Conservation (phyloP, 2,329 filamentous ascomycete genomes). For the Aspergillus eucalypticola region DNA sequence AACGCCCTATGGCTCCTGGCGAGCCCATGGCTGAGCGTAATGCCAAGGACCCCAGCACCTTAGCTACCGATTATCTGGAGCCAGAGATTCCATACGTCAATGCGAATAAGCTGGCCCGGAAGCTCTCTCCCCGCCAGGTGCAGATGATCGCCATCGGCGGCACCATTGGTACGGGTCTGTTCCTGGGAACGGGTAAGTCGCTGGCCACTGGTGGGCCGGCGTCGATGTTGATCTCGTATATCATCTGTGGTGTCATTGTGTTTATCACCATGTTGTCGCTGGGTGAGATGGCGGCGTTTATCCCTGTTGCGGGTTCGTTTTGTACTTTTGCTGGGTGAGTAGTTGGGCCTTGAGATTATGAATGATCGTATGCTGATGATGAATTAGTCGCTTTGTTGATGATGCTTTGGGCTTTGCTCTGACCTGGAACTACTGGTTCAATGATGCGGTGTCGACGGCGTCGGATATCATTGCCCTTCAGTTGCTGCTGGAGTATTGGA, state of each 20-base stretch:
- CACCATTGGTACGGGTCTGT: slow-evolving; percentile 57
- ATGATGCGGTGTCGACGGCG: slow-evolving; percentile 63
- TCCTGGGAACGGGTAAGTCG: slow-evolving; percentile 63
- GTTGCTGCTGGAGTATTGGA: slow-evolving; percentile 63
- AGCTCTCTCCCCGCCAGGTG: slow-evolving; percentile 62
- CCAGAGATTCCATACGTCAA: slow-evolving; percentile 23
- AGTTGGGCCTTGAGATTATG: not conserved
- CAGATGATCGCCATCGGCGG: slow-evolving; percentile 64
- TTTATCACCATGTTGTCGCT: slow-evolving; percentile 61
- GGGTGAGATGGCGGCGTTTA: slow-evolving; percentile 62
- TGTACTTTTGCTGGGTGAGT: slow-evolving; percentile 56
- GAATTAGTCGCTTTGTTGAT: slow-evolving; percentile 45
- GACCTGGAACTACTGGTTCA: slow-evolving; percentile 61
- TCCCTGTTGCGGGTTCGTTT: slow-evolving; percentile 57
- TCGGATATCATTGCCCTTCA: slow-evolving; percentile 62
- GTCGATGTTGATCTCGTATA: slow-evolving; percentile 59
- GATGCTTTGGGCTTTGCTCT: slow-evolving; percentile 47
- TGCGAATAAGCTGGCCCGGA: slow-evolving; percentile 55
- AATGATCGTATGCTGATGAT: not conserved
- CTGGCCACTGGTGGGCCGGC: slow-evolving; percentile 62
- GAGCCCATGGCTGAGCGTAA: not conserved
- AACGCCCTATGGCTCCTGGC: slow-evolving; percentile 7
- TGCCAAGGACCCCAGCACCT: slow-evolving; percentile 17
- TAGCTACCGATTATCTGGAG: slow-evolving; percentile 12
- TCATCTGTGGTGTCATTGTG: slow-evolving; percentile 59